Percentiles rank a stretch among this genome's conserved stretches.
Conservation (phyloP, 1,139 yeast species). For the Hemisphaericaspora lyxosophila region DNA sequence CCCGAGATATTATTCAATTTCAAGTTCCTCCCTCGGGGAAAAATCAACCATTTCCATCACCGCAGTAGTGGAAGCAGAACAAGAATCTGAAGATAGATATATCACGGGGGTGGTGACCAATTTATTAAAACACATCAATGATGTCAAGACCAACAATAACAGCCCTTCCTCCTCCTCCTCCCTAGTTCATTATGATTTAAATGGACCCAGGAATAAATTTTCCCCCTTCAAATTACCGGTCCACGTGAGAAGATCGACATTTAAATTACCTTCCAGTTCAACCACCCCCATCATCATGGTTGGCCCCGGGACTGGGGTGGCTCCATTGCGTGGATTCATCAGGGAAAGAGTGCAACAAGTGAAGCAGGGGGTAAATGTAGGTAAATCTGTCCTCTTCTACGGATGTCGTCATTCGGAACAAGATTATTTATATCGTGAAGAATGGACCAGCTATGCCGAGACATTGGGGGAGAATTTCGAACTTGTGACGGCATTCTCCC, state of each 20-base stretch:
- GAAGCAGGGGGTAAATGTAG: slow-evolving; percentile 55
- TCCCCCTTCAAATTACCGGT: slow-evolving; percentile 68
- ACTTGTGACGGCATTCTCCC: slow-evolving; percentile 81
- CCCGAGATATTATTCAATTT: slow-evolving; percentile 95
- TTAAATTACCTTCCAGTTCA: slow-evolving; percentile 89
- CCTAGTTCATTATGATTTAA: slow-evolving; percentile 62
- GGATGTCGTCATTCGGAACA: slow-evolving; percentile 79
- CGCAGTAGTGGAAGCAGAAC: slow-evolving; percentile 85
- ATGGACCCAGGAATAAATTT: slow-evolving; percentile 77
- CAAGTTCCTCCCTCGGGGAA: slow-evolving; percentile 82
- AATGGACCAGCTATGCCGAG: slow-evolving; percentile 76
- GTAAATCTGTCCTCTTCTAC: slow-evolving; percentile 74
- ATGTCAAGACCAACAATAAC: slow-evolving; percentile 58
- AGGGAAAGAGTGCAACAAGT: slow-evolving; percentile 65
- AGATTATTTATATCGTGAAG: slow-evolving; percentile 81
- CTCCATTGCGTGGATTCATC: slow-evolving; percentile 92
- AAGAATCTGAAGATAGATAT: slow-evolving; percentile 38
- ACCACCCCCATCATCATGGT: slow-evolving; percentile 83
- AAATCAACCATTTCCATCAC: slow-evolving; percentile 78
- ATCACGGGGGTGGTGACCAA: slow-evolving; percentile 91
- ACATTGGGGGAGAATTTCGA: slow-evolving; percentile 65
- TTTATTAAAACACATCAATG: slow-evolving; percentile 72
- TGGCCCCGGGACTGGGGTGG: slow-evolving; percentile 99
- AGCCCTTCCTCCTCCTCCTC: slow-evolving; percentile 29
- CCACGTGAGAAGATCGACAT: slow-evolving; percentile 91